Evolutionary conservation across 441 rosid species (phyloP), one percentile per base, ranked within the genome.

Genomic region (Corymbia citriodora): DNA sequence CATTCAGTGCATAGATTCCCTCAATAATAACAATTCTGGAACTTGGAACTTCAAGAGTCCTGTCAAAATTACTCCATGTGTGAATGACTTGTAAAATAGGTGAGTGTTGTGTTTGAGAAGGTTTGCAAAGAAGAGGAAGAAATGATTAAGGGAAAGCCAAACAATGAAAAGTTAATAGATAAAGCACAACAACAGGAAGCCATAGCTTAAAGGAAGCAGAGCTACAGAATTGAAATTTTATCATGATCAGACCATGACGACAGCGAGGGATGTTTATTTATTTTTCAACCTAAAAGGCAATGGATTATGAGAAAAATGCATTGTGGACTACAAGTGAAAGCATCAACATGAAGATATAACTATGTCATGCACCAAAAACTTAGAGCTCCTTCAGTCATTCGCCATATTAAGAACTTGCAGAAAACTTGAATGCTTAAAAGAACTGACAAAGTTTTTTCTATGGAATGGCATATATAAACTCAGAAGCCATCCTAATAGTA

Each of bases 1-100:
- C 99, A 61, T 97, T 97, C 93, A 98, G 93, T 72, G 99, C 99
- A 94, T 98, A 98, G 91, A 95, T 98, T 45, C 99, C 99, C 91
- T 98, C 99, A 89, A 98, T 95, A 88, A 98, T 96, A 90, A 96
- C 97, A 93, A 97, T 96, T 87, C 97, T 95, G 89, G 99, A 98
- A 94, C 95, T 95, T 82, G 99, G 99, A 68, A 93, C 99, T 92
- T 97, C 99, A 87, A 98, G 94, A 36, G 96, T 96, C 95, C 99
- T 98, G 94, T 89, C 90, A 94, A 91, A 92, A 90, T 87, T 87
- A 33, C 45, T 87, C 49, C 70, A 55, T 55, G 55, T 48, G 27
- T 55, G 65, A 87, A 14, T 36, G 49, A 21, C 61, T 54, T 54
- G 33, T 87, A 55, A 48, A 87, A 52, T 33, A 27, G 52, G 50